Evolutionary conservation across 169 alveolate species (phyloP).

Genomic region (Prorocentrum cordatum): DNA sequence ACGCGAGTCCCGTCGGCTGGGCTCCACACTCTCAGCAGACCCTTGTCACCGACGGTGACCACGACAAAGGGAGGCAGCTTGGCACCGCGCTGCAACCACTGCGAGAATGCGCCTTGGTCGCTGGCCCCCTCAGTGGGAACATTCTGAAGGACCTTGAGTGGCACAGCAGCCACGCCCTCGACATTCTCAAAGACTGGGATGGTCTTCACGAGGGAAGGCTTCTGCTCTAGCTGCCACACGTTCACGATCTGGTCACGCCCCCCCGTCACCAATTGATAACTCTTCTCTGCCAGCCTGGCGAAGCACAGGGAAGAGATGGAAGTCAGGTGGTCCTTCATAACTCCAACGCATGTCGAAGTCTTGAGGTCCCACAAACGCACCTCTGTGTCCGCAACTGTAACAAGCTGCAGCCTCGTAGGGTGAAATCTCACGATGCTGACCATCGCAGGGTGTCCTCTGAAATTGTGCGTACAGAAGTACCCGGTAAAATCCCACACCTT

Average conservation of each 20-base stretch:
- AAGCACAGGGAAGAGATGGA: constrained; percentile 40
- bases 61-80: neutral
- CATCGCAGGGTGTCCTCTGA: constrained; percentile 57
- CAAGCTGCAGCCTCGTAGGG: constrained; percentile 50
- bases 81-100: no score
- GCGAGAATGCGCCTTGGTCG: no score
- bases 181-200: neutral
- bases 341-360: constrained; percentile 13
- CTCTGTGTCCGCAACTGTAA: constrained; percentile 55
- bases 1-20: neutral
- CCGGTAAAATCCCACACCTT: constrained; percentile 60
- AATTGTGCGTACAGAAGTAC: constrained; percentile 63
- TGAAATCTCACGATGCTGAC: constrained; percentile 34
- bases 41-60: neutral
- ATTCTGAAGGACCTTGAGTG: neutral
- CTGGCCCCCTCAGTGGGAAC: no score
- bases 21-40: neutral
- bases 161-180: neutral
- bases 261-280: neutral
- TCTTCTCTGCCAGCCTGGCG: neutral
- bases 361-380: constrained; percentile 57
- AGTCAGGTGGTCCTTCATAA: constrained; percentile 44
- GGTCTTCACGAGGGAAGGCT: neutral
- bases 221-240: neutral
- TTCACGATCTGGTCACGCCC: neutral